Conservation (phyloP, 768 basidiomycete species). For the Auricularia heimuer region DNA sequence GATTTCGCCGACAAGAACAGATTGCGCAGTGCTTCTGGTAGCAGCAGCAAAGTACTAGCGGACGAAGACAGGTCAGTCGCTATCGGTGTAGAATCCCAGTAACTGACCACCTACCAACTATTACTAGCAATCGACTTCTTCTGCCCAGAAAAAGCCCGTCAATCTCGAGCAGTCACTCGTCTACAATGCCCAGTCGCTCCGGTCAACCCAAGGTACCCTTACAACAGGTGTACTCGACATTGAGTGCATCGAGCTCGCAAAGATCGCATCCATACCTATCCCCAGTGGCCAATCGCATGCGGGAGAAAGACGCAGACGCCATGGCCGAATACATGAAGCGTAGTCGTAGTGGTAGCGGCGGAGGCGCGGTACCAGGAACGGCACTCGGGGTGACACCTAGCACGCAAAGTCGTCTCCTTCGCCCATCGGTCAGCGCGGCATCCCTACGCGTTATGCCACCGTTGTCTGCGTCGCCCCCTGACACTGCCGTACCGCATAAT, state of each 20-base stretch:
- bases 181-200: neutral
- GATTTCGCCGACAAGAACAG: constrained; percentile 26
- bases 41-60: constrained; percentile 13
- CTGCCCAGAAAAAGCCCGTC: neutral
- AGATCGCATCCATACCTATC: constrained; percentile 39
- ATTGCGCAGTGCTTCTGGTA: constrained; percentile 69
- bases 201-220: neutral
- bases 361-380: neutral
- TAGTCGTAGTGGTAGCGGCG: constrained; percentile 55
- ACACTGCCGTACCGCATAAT: neutral
- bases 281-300: constrained; percentile 70
- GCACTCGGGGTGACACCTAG: neutral
- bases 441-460: neutral
- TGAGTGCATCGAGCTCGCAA: constrained; percentile 1
- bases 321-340: constrained; percentile 79
- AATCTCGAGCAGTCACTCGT: neutral
- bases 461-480: neutral
- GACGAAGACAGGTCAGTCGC: neutral
- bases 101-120: no score
- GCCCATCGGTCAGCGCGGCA: neutral
- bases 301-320: constrained; percentile 76
- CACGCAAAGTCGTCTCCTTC: neutral
- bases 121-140: no score
- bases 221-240: constrained; percentile 2
- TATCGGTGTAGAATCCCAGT: neutral